These are phyloP conservation scores for Rhododendron kiyosumense DNA, from an alignment of 148 eudicot genomes.

Conservation along the genomic window DNA sequence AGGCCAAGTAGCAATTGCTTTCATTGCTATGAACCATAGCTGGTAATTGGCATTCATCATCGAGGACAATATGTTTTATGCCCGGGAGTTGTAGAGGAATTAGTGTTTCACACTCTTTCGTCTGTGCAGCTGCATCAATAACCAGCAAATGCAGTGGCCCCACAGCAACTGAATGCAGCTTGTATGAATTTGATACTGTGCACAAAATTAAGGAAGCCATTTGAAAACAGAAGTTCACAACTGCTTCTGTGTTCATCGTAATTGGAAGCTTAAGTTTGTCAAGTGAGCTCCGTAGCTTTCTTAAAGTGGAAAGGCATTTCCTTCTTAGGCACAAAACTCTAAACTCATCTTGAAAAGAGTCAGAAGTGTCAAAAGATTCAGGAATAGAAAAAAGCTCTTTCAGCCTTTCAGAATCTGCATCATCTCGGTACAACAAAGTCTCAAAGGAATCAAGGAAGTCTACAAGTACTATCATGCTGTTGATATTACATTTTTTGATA, in stretches of 20 bases:
- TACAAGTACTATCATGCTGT: constrained; percentile 20
- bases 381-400: constrained; percentile 22
- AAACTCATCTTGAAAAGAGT: neutral
- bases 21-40: constrained; percentile 63
- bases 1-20: neutral
- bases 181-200: constrained; percentile 54
- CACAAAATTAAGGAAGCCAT: constrained; percentile 57
- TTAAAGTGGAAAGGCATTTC: constrained; percentile 30
- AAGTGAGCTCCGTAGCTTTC: constrained; percentile 36
- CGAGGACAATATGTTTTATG: constrained; percentile 61
- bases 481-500: constrained; percentile 24
- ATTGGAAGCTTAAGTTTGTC: constrained; percentile 28
- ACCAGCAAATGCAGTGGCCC: constrained; percentile 47
- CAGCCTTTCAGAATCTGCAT: constrained; percentile 27
- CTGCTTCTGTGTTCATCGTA: constrained; percentile 4
- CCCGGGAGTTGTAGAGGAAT: constrained; percentile 64
- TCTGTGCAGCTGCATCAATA: constrained; percentile 73
- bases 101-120: constrained; percentile 64
- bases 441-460: constrained; percentile 30
- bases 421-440: constrained; percentile 25
- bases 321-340: neutral
- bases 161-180: constrained; percentile 29
- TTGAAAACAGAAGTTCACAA: constrained; percentile 43
- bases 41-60: constrained; percentile 72
- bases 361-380: constrained; percentile 10